Base-by-base conservation (phyloP, 2,329 filamentous ascomycete genomes). In the Zymoseptoria tritici region DNA sequence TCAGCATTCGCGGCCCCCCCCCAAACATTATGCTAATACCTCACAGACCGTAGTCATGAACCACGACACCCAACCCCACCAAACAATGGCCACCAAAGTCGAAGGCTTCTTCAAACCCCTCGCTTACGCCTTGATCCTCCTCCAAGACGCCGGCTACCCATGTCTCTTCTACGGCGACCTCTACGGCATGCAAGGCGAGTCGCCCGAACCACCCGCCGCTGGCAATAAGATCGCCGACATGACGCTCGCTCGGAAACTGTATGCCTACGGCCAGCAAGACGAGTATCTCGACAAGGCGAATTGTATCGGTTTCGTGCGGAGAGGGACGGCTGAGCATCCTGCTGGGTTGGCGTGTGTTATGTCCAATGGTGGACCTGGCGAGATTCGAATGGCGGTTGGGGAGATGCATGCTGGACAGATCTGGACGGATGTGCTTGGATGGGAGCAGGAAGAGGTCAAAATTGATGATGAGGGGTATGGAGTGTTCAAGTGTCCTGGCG, bases 151-250 rank as follows among this genome's bases (percentile, higher is more conserved):
- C 26, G 85, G 85, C 19, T 81, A 85, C 49, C 86, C 86, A 0
- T 88, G 84, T 65, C 74, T 88, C 49, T 89, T 89, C 71, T 89
- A 85, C 66, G 85, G 86, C 29, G 85, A 89, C 66, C 72, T 89
- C 1, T 88, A 86, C 71, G 85, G 85, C 31, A 83, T 84, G 56
- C 75, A 77, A 57, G 78, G 73, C 54, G 75, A 80, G 29, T 75
- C 78, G 19, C 75, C 79, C 4, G 77, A 81, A 59, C 75, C 74
- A 7, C 83, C 83, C 52, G 62, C 67, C 7, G 60, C 60, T 19
- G 64, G 61, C 22, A 57, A 57, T 29, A 60, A 62, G 55, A 76
- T 88, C 1, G 80, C 84, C 0, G 78, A 80, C 16, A 76, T 89
- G 46, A 78, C 81, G 16, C 78, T 85, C 7, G 84, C 84, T 1